Evolutionary conservation across 164 flowering plant species (phyloP).

Genomic region (Aristolochia contorta): DNA sequence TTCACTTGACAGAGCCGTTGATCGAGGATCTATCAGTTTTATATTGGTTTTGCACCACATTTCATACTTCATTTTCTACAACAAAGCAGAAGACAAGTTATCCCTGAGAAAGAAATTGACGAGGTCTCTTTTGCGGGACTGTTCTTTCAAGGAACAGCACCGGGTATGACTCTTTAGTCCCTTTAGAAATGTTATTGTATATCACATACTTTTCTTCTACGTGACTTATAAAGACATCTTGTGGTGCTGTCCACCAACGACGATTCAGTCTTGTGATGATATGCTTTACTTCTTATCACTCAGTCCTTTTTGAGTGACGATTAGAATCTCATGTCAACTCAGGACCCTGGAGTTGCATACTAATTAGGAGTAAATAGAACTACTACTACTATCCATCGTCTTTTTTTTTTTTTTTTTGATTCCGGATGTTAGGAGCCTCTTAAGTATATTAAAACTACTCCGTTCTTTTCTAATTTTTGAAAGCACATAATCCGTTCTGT

Average conservation of each 20-base stretch:
- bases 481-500: not conserved
- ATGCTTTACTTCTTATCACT: not conserved
- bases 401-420: too few species aligned
- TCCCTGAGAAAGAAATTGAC: slow-evolving; percentile 42
- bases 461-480: not conserved
- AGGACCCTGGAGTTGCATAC: too few species aligned
- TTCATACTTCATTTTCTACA: slow-evolving; percentile 49
- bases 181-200: not conserved
- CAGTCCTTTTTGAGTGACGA: too few species aligned
- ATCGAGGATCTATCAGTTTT: slow-evolving; percentile 48
- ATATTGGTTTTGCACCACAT: slow-evolving; percentile 71
- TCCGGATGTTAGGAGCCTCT: too few species aligned
- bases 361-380: too few species aligned
- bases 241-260: not conserved
- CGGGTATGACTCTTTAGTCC: slow-evolving; percentile 43
- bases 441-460: too few species aligned
- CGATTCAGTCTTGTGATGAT: not conserved
- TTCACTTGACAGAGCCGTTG: slow-evolving; percentile 71
- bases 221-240: not conserved
- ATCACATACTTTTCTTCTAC: not conserved
- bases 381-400: too few species aligned
- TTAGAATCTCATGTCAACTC: too few species aligned
- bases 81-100: slow-evolving; percentile 19
- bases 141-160: slow-evolving; percentile 45
- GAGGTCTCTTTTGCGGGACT: slow-evolving; percentile 71